Percentiles rank a stretch among this genome's conserved stretches.
These are phyloP conservation scores for Kodamaea kakaduensis DNA, from an alignment of 805 yeast genomes.

Conservation along the genomic window DNA sequence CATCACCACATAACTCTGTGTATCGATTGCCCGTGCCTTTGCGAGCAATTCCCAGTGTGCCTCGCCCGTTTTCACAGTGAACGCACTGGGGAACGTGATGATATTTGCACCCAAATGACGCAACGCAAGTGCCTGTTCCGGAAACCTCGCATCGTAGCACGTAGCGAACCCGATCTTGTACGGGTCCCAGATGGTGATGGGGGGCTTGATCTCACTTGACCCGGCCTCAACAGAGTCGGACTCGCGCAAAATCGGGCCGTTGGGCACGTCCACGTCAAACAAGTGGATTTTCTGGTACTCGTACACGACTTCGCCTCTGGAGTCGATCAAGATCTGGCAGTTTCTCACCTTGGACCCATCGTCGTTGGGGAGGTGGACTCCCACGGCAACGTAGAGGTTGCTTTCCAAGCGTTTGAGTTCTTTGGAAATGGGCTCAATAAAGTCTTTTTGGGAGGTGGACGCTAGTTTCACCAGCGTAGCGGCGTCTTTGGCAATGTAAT, in stretches of 20 bases:
- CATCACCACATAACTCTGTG: conserved; percentile 82
- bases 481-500: conserved; percentile 73
- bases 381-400: conserved; percentile 68
- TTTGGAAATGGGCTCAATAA: conserved; percentile 40
- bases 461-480: conserved; percentile 63
- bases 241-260: conserved; percentile 80
- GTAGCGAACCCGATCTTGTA: conserved; percentile 63
- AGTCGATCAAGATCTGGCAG: conserved; percentile 65
- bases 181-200: conserved; percentile 40
- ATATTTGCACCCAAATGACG: conserved; percentile 71
- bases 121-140: conserved; percentile 67
- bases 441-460: conserved; percentile 31
- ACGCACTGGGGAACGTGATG: conserved; percentile 84
- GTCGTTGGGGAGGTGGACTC: conserved; percentile 77
- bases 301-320: conserved; percentile 59
- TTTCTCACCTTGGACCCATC: conserved; percentile 49
- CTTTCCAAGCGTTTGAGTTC: conserved; percentile 45
- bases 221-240: conserved; percentile 84
- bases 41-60: conserved; percentile 87
- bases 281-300: conserved; percentile 83
- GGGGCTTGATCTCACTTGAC: conserved; percentile 45
- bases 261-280: conserved; percentile 79
- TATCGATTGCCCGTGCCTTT: conserved; percentile 79
- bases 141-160: conserved; percentile 86
- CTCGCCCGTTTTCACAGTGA: conserved; percentile 85